These are phyloP conservation scores for Cyamopsis tetragonoloba DNA, from an alignment of 306 rosid species.

Conservation along the genomic window DNA sequence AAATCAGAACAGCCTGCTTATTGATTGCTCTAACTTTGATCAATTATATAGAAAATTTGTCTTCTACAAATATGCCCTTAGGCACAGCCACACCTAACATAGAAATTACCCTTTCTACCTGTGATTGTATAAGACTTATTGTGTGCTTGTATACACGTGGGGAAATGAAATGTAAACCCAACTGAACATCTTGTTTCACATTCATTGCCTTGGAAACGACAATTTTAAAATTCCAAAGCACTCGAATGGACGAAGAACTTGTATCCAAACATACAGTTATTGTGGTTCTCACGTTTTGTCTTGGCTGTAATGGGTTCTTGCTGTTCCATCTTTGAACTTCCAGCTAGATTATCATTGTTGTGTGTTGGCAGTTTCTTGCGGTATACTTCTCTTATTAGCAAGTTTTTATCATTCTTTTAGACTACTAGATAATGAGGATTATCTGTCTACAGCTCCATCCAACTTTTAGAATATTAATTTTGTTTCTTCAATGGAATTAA, in stretches of 20 bases:
- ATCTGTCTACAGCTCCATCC: neutral
- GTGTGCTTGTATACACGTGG: too few relatives aligned
- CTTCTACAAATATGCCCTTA: neutral
- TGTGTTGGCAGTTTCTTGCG: neutral
- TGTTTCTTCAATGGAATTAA: neutral
- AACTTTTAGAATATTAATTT: neutral
- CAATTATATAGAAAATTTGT: neutral
- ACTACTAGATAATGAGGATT: neutral
- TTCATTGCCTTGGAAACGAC: too few relatives aligned
- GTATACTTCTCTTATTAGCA: neutral
- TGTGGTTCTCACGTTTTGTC: neutral
- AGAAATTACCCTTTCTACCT: neutral
- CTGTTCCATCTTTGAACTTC: neutral
- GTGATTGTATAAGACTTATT: too few relatives aligned
- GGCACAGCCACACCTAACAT: neutral
- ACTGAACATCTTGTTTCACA: too few relatives aligned
- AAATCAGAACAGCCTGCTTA: neutral
- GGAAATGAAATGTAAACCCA: too few relatives aligned
- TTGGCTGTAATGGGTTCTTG: neutral
- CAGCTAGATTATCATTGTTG: conserved; percentile 1
- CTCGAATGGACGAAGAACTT: too few relatives aligned
- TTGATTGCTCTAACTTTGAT: neutral
- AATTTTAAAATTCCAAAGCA: too few relatives aligned
- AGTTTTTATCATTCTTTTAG: neutral
- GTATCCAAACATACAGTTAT: too few relatives aligned